phyloP scores from a whole-genome alignment of 2,329 filamentous ascomycete genomes.

The Paracamarosporium sp. region DNA sequence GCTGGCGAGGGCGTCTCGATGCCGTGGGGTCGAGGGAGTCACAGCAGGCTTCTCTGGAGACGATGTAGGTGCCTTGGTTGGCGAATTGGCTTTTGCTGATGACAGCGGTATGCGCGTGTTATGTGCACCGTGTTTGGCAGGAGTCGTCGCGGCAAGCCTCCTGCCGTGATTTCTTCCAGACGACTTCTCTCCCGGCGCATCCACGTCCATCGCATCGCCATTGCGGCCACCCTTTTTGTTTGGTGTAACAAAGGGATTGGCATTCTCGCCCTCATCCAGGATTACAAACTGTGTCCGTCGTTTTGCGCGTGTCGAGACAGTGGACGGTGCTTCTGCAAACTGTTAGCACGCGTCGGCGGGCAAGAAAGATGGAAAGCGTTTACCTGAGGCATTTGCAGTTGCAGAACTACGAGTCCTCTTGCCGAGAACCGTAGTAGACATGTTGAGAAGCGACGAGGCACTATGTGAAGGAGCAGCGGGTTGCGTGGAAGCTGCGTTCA shows the following conservation, averaged over 20 bases:
- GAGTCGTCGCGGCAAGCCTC: slow-evolving; percentile 41
- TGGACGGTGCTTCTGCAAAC: slow-evolving; percentile 28
- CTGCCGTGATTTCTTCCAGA: slow-evolving; percentile 45
- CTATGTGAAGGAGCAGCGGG: slow-evolving; percentile 18
- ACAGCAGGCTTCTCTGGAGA: slow-evolving; percentile 56
- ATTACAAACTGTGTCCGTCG: slow-evolving; percentile 53
- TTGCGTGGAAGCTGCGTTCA: slow-evolving; percentile 26
- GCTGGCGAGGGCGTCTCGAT: slow-evolving; percentile 77
- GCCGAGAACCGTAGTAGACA: slow-evolving; percentile 45
- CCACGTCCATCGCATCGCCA: slow-evolving; percentile 54
- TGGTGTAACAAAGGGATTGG: slow-evolving; percentile 61
- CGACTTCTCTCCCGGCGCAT: slow-evolving; percentile 46
- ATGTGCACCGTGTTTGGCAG: slow-evolving; percentile 56
- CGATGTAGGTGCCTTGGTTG: slow-evolving; percentile 53
- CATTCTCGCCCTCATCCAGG: slow-evolving; percentile 71
- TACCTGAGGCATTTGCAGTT: slow-evolving; percentile 32
- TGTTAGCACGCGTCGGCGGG: slow-evolving; percentile 31
- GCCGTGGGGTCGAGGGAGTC: slow-evolving; percentile 75
- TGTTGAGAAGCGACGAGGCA: slow-evolving; percentile 19
- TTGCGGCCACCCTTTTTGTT: slow-evolving; percentile 43
- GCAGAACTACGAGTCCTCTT: slow-evolving; percentile 47
- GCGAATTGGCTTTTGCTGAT: slow-evolving; percentile 55
- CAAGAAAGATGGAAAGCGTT: slow-evolving; percentile 16
- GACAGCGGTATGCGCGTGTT: slow-evolving; percentile 52
- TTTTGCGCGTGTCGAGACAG: slow-evolving; percentile 48